A percentile compares a stretch with the other conserved stretches of the same genome.
phyloP scores from a whole-genome alignment of 2,329 filamentous ascomycete genomes.

The Hypocrella siamensis region DNA sequence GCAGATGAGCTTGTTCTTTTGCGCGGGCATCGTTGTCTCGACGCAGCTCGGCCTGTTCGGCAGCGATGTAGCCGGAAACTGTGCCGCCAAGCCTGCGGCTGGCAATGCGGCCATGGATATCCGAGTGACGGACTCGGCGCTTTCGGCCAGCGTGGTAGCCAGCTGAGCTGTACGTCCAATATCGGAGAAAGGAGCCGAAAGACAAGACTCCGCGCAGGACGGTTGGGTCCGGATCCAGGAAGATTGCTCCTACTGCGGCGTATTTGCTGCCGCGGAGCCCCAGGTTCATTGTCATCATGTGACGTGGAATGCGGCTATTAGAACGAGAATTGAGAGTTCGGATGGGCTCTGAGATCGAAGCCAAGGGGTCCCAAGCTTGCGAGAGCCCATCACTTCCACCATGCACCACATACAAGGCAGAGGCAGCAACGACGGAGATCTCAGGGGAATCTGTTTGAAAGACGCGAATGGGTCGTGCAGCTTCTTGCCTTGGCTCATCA shows the following conservation, averaged over 20 bases:
- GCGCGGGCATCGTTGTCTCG: constrained; percentile 51
- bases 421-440: constrained; percentile 68
- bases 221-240: constrained; percentile 75
- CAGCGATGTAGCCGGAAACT: constrained; percentile 67
- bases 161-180: constrained; percentile 85
- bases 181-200: constrained; percentile 73
- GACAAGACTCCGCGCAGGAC: constrained; percentile 74
- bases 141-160: constrained; percentile 63
- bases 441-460: constrained; percentile 85
- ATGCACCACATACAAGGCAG: constrained; percentile 77
- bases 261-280: constrained; percentile 55
- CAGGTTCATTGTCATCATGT: constrained; percentile 39
- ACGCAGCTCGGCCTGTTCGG: constrained; percentile 70
- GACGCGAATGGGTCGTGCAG: constrained; percentile 54
- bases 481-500: constrained; percentile 28
- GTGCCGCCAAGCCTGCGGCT: constrained; percentile 46
- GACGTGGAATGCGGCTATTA: constrained; percentile 65
- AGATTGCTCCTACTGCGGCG: constrained; percentile 69
- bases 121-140: constrained; percentile 58
- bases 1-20: constrained; percentile 55
- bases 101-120: constrained; percentile 33
- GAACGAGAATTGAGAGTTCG: constrained; percentile 78
- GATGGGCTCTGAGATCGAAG: constrained; percentile 61
- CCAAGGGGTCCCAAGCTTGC: constrained; percentile 92
- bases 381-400: constrained; percentile 91